Evolutionary conservation across 768 basidiomycete genomes (phyloP), one percentile per base, ranked within the genome.

Genomic region (Mycena pura): DNA sequence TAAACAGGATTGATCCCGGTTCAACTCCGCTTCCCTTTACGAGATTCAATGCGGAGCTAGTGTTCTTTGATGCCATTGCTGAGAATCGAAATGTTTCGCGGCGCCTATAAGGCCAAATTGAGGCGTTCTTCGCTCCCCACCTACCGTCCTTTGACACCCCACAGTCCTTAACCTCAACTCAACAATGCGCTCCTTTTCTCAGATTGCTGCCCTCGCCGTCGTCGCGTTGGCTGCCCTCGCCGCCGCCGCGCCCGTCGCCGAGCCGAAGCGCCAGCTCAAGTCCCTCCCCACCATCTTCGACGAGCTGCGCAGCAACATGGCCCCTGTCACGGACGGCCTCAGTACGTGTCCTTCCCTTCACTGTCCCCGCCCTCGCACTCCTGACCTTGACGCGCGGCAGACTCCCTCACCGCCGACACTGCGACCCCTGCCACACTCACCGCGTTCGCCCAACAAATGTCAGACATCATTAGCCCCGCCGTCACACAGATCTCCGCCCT

Each of bases 171-270:
- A n/a, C n/a, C n/a, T n/a, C n/a, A n/a, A n/a, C n/a, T n/a, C 51
- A 36, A 60, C 29, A 44, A 65, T 65, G 64, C 56, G 51, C 45
- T 57, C 64, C 17, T 65, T 65, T 46, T 15, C 64, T 25, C 60
- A 57, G 17, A 41, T 62, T 56, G 34, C 56, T 21, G 25, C 39
- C 41, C 51, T 61, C 45, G 60, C 60, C 56, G 43, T 52, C 45
- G 50, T 46, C 40, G 64, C 60, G n/a, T 32, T 62, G 31, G 60
- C 64, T 27, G 64, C 55, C 7, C 34, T 62, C 50, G 31, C 64
- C 24, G 38, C 45, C 45, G 64, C 60, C 25, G 59, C 60, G 1
- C 64, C 63, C 1, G 49, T 65, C n/a, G 56, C 31, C 5, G 48
- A 10, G 13, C 36, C 27, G 5, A 22, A 55, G 47, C 46, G 34